Evolutionary conservation across 768 basidiomycete genomes (phyloP), one percentile per base, ranked within the genome.

Genomic region (Lactifluus volemus): DNA sequence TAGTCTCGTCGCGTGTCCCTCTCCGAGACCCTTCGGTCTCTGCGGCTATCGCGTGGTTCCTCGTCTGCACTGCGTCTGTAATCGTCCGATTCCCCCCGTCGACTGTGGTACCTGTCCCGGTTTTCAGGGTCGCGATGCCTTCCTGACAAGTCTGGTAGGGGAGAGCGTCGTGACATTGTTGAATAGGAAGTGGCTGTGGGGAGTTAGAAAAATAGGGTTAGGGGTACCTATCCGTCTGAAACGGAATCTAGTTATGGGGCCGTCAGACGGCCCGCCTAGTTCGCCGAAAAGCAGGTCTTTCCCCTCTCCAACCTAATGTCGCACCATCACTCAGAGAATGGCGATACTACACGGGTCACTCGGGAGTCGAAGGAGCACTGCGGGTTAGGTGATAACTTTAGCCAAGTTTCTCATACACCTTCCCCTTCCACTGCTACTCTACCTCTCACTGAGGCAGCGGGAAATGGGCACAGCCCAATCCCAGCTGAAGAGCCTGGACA

Each of bases 111-210:
- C 45, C 15, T 49, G 19, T 49, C 47, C n/a, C 41, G 17, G 5
- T 62, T 25, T 34, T 53, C 61, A 54, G 53, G 32, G 51, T 58
- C 47, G 17, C 47, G 21, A 17, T 55, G 52, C 25, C 60, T 65
- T 3, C 49, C 51, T 30, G 60, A 60, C 4, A 62, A 60, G 39
- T 48, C 42, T 21, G 53, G 45, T 29, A 60, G 55, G 41, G 67
- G 58, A 36, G 60, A 58, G 52, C 63, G 62, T 42, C 48, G 62
- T 36, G 66, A 59, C 67, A 68, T 68, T 56, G 59, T 57, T 61
- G 65, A 49, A 69, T 30, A 48, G 21, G 9, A 11, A 17, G 55
- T 6, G 36, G 36, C 1, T 2, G 25, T 25, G 25, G 25, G 25
- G 2, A 25, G 25, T 25, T 25, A 25, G 25, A 25, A 25, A 25